These are phyloP conservation scores for Globisporangium alternatum DNA, from an alignment of 352 stramenopile species.

Conservation along the genomic window DNA sequence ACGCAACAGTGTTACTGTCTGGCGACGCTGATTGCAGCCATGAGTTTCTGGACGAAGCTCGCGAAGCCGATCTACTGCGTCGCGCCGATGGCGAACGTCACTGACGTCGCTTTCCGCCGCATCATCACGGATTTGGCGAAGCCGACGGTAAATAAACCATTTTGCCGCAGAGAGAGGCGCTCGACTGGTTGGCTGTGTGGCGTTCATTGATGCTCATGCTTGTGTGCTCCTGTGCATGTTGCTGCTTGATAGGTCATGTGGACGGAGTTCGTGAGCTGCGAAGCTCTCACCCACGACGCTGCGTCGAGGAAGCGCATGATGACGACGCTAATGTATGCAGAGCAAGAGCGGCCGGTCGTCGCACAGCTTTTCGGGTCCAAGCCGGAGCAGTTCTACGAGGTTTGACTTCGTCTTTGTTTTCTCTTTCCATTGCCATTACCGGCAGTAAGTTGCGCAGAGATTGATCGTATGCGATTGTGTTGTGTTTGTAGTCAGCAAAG, in stretches of 20 bases:
- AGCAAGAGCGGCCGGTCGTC: slow-evolving; percentile 72
- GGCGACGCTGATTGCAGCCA: neutral
- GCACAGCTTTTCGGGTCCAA: slow-evolving; percentile 87
- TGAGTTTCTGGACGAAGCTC: slow-evolving; percentile 67
- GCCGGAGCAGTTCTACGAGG: slow-evolving; percentile 82
- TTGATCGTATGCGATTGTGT: neutral
- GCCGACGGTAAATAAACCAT: slow-evolving; percentile 32
- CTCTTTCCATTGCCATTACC: neutral
- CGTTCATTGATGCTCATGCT: slow-evolving; percentile 6
- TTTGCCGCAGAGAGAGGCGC: too few relatives aligned
- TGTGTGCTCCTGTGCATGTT: neutral
- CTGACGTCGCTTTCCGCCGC: slow-evolving; percentile 63
- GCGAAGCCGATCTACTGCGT: slow-evolving; percentile 75
- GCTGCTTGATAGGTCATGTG: slow-evolving; percentile 48
- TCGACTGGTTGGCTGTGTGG: neutral
- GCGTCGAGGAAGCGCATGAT: slow-evolving; percentile 70
- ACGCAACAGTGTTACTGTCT: neutral
- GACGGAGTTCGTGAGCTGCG: slow-evolving; percentile 86
- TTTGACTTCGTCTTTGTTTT: slow-evolving; percentile 11
- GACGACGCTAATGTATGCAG: slow-evolving; percentile 68
- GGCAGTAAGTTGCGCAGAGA: neutral
- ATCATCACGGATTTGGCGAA: slow-evolving; percentile 78
- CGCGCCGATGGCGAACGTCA: slow-evolving; percentile 85
- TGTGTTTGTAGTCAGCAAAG: slow-evolving; percentile 47
- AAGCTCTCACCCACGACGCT: slow-evolving; percentile 65